Evolutionary conservation across 2,329 filamentous ascomycete species (phyloP).

Genomic region (Fusarium secorum): DNA sequence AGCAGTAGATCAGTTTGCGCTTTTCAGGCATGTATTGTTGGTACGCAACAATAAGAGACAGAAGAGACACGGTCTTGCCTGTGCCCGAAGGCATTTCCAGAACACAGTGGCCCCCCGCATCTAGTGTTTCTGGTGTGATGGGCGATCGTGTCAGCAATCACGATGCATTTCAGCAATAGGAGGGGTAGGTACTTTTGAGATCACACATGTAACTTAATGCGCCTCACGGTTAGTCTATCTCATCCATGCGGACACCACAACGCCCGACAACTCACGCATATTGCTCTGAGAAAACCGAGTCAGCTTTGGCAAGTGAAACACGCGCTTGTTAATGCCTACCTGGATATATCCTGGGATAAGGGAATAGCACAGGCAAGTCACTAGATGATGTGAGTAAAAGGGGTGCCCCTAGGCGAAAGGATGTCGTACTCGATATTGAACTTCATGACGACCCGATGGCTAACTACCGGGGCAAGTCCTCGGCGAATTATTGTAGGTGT

Average conservation of each 20-base stretch:
- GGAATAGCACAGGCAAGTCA: conserved; percentile 65
- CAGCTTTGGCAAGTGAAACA: not conserved
- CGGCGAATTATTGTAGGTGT: conserved; percentile 12
- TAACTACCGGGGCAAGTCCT: conserved; percentile 26
- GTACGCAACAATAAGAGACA: conserved; percentile 96
- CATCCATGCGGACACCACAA: not conserved
- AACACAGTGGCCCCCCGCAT: conserved; percentile 93
- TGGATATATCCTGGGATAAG: conserved; percentile 67
- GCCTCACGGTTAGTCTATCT: not conserved
- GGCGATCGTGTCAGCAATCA: conserved; percentile 1
- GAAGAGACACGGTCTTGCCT: conserved; percentile 93
- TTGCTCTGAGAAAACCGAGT: conserved; percentile 53
- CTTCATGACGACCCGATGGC: conserved; percentile 53
- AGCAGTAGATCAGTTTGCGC: conserved; percentile 97
- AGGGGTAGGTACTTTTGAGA: conserved; percentile 56
- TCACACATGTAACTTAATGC: conserved; percentile 62
- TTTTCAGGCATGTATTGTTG: conserved; percentile 93
- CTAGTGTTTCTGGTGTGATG: conserved; percentile 70
- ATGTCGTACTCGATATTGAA: conserved; percentile 59
- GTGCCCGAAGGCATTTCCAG: conserved; percentile 99
- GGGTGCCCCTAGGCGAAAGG: not conserved
- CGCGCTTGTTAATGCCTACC: conserved; percentile 47
- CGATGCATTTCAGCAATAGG: not conserved
- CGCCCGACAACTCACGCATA: conserved; percentile 55
- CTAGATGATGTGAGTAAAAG: conserved; percentile 46